These are phyloP conservation scores for Penicillium herquei DNA, from an alignment of 495 filamentous ascomycete genomes.

Conservation along the genomic window DNA sequence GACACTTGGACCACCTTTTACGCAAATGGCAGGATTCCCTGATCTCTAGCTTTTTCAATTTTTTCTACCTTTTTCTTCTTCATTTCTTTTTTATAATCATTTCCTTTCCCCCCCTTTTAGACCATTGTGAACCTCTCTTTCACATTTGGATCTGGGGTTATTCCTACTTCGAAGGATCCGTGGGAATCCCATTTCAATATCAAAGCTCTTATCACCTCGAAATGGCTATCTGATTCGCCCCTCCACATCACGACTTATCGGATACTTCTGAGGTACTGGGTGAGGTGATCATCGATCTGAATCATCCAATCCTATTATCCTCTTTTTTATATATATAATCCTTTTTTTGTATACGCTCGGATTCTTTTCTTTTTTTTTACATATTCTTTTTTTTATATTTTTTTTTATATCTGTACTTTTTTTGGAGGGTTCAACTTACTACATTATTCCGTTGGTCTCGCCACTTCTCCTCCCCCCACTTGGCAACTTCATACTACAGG, in stretches of 20 bases:
- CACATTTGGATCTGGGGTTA: not conserved
- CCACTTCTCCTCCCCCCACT: not conserved
- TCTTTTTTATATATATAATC: conserved; percentile 3
- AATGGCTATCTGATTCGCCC: conserved; percentile 24
- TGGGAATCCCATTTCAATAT: not conserved
- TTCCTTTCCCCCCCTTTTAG: too few relatives aligned
- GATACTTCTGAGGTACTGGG: conserved; percentile 22
- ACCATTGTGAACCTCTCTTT: too few relatives aligned
- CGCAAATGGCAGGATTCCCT: not conserved
- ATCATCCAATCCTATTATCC: conserved; percentile 13
- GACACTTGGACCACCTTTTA: not conserved
- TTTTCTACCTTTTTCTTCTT: not conserved
- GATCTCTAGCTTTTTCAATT: not conserved
- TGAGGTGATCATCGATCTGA: conserved; percentile 24
- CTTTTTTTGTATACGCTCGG: conserved; percentile 3
- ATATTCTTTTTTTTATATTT: not conserved
- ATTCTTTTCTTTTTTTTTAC: conserved; percentile 1
- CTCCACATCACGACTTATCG: conserved; percentile 17
- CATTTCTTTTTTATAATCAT: too few relatives aligned
- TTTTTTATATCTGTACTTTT: conserved; percentile 2
- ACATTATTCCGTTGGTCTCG: not conserved
- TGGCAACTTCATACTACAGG: not conserved
- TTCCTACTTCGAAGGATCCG: conserved; percentile 16
- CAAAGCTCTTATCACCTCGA: too few relatives aligned
- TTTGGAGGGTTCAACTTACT: not conserved